A percentile compares a stretch with the other conserved stretches of the same genome.
phyloP scores from a whole-genome alignment of 768 basidiomycete genomes.

The Phylloporus arenicola region DNA sequence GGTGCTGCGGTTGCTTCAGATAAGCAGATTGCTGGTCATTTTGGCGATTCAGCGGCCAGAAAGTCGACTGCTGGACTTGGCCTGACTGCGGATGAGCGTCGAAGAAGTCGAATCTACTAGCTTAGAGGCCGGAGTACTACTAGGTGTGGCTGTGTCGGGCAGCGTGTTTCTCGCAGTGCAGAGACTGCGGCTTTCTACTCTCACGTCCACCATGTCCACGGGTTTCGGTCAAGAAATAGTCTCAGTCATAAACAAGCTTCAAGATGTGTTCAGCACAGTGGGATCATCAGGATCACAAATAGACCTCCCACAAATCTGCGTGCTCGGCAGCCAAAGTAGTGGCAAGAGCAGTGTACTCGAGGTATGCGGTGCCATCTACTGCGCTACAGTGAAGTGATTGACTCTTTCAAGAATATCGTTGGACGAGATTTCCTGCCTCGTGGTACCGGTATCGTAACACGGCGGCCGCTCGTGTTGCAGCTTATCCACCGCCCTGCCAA shows the following conservation, averaged over 20 bases:
- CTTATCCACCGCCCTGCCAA: conserved; percentile 79
- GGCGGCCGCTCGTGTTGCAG: conserved; percentile 94
- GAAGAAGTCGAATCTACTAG: background rate
- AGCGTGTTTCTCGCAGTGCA: conserved; percentile 20
- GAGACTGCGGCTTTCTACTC: conserved; percentile 12
- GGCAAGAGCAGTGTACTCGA: conserved; percentile 92
- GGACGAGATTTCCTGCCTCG: conserved; percentile 98
- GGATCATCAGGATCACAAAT: conserved; percentile 73
- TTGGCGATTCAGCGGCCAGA: background rate
- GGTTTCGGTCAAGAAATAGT: conserved; percentile 81
- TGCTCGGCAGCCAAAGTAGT: conserved; percentile 86
- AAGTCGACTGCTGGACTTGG: background rate
- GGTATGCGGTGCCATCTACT: conserved; percentile 39
- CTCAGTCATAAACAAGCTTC: conserved; percentile 77
- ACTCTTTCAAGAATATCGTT: conserved; percentile 75
- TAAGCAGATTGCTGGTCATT: background rate
- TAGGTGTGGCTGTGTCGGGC: conserved; percentile 25
- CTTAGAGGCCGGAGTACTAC: background rate
- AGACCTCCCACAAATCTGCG: conserved; percentile 90
- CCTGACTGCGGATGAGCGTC: background rate
- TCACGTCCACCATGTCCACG: conserved; percentile 38
- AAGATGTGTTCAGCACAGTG: conserved; percentile 84
- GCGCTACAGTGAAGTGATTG: background rate
- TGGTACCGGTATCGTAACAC: conserved; percentile 97
- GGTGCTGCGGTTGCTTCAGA: background rate